Evolutionary conservation across 2,329 filamentous ascomycete species (phyloP), one percentile per base, ranked within the genome.

Genomic region (Ophiostoma australiae): DNA sequence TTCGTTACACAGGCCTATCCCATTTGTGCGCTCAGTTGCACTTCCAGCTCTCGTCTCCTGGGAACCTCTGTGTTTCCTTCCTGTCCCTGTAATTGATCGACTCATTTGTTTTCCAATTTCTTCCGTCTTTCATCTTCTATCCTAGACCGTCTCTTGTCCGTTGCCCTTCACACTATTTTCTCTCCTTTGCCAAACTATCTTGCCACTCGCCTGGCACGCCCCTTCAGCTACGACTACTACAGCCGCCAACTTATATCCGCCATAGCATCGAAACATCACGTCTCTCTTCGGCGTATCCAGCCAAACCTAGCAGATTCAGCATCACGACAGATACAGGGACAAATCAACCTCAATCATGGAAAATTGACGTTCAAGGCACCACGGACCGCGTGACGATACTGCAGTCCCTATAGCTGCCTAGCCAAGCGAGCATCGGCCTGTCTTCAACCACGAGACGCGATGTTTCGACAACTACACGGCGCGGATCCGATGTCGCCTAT

Each of bases 11-110:
- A 66, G 63, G 33, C 20, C 10, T 23, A 23, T 39, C 63, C 33
- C 63, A 15, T 65, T 65, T 66, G 35, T 66, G 17, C 20, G 63
- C 33, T 66, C 63, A 66, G 63, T 35, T 66, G 17, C 35, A 7
- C 11, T 23, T 7, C 35, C 33, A 66, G 33, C 61, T 66, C 33
- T 39, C 13, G 33, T 66, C n/a, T 66, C 63, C 35, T 39, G 63
- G 35, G 35, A 39, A 11, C 33, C 58, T 39, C 20, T 23, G 33
- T 66, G 35, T 41, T n/a, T 23, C 35, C 63, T 41, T 66, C 20
- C 35, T 23, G 6, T 23, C 20, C 35, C n/a, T 10, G 8, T 66
- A 23, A 23, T n/a, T 41, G 33, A 27, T 39, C 10, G 3, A 23
- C 35, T 0, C 58, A 20, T 35, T 33, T 31, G 1, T 33, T 63